Evolutionary conservation across 192 early-diverging fungal species (phyloP).

Genomic region (Helicostylum pulchrum): DNA sequence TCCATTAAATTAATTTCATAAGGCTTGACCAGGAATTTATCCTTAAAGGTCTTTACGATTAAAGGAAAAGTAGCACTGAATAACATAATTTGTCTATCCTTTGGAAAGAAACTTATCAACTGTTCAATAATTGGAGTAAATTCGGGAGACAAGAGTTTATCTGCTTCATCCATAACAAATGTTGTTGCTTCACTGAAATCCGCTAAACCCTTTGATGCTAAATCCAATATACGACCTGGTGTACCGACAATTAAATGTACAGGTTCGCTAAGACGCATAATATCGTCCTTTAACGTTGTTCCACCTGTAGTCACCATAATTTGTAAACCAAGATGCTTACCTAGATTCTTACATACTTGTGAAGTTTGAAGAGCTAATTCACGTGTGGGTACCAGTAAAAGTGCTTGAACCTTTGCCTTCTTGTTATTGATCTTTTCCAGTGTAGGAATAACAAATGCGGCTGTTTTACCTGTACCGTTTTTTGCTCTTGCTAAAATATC

Average conservation of each 20-base stretch:
- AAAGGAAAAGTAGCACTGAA: conserved; percentile 98
- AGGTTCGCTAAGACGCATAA: conserved; percentile 86
- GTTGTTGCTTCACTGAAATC: conserved; percentile 86
- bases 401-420: conserved; percentile 85
- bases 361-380: conserved; percentile 98
- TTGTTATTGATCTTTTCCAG: conserved; percentile 91
- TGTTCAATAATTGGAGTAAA: conserved; percentile 99
- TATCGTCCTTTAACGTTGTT: conserved; percentile 97
- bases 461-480: conserved; percentile 95
- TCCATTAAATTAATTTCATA: conserved; percentile 99
- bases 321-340: conserved; percentile 93
- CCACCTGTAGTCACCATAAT: conserved; percentile 99
- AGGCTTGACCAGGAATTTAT: conserved; percentile 91
- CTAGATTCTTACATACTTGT: conserved; percentile 95
- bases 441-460: conserved; percentile 96
- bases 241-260: conserved; percentile 98
- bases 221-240: conserved; percentile 94
- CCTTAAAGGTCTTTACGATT: conserved; percentile 96
- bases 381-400: conserved; percentile 93
- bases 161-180: conserved; percentile 99
- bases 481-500: conserved; percentile 98
- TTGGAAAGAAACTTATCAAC: conserved; percentile 84
- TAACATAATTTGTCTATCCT: conserved; percentile 90
- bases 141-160: conserved; percentile 97
- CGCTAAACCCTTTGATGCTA: conserved; percentile 91